Percentiles rank a stretch among this genome's conserved stretches.
These are phyloP conservation scores for Chrysoporthe puriensis DNA, from an alignment of 2,329 filamentous ascomycete species.

Conservation along the genomic window DNA sequence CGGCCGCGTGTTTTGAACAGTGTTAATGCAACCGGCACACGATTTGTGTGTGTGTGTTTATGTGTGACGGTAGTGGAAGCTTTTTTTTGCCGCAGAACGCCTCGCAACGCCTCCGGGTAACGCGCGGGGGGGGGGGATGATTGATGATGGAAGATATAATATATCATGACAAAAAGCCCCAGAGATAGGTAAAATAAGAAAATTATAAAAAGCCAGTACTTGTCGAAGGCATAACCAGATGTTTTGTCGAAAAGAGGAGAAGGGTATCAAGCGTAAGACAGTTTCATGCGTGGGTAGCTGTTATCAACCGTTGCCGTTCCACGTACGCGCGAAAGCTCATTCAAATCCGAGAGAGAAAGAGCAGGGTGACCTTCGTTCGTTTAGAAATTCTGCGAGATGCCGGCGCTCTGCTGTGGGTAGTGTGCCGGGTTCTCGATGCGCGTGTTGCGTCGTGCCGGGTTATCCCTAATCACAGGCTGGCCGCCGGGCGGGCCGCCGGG, in stretches of 20 bases:
- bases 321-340: slow-evolving; percentile 8
- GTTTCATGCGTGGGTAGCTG: slow-evolving; percentile 20
- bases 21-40: slow-evolving; percentile 11
- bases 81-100: slow-evolving; percentile 21
- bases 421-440: slow-evolving; percentile 90
- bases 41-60: not conserved
- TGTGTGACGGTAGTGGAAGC: not conserved
- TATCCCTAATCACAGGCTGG: slow-evolving; percentile 89
- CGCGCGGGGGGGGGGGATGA: slow-evolving; percentile 17
- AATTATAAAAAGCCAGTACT: slow-evolving; percentile 25
- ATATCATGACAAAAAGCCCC: slow-evolving; percentile 21
- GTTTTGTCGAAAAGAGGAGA: slow-evolving; percentile 22
- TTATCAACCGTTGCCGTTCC: slow-evolving; percentile 17
- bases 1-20: not conserved
- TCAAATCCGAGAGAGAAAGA: not conserved
- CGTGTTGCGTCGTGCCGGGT: slow-evolving; percentile 88
- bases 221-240: slow-evolving; percentile 16
- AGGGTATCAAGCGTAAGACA: slow-evolving; percentile 28
- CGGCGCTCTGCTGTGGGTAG: slow-evolving; percentile 89
- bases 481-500: slow-evolving; percentile 43
- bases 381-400: slow-evolving; percentile 97
- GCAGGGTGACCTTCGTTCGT: not conserved
- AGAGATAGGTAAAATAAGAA: slow-evolving; percentile 7
- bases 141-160: not conserved
- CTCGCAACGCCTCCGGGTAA: slow-evolving; percentile 14